phyloP scores from a whole-genome alignment of 305 asterid species.

The Monarda citriodora region DNA sequence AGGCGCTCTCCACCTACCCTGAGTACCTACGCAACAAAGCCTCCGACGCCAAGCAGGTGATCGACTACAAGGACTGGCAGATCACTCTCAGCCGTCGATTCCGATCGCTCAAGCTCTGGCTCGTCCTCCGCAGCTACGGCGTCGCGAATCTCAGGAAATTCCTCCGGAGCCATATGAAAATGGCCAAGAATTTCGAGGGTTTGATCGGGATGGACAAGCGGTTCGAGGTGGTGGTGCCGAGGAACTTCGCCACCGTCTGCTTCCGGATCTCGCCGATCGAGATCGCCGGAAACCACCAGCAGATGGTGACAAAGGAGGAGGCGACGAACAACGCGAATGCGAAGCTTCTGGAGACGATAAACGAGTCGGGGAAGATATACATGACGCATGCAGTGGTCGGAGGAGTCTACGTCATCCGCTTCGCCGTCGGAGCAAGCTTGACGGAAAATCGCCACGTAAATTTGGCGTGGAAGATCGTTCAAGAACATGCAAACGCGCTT shows the following conservation, averaged over 20 bases:
- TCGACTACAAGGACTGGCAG: constrained; percentile 80
- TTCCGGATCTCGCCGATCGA: constrained; percentile 52
- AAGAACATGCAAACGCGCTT: constrained; percentile 60
- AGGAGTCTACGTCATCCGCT: constrained; percentile 57
- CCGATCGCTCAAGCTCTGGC: constrained; percentile 67
- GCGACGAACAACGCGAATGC: constrained; percentile 47
- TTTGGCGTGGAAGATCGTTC: constrained; percentile 66
- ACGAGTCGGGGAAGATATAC: constrained; percentile 59
- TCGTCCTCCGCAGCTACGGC: constrained; percentile 70
- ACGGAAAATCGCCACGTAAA: constrained; percentile 61
- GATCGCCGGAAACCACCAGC: constrained; percentile 27
- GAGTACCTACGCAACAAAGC: constrained; percentile 63
- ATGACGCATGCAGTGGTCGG: constrained; percentile 80
- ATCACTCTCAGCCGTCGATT: constrained; percentile 71
- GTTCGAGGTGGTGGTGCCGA: constrained; percentile 70
- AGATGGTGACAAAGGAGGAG: constrained; percentile 28
- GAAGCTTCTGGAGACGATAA: constrained; percentile 54
- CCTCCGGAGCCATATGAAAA: constrained; percentile 52
- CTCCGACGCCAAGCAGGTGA: constrained; percentile 54
- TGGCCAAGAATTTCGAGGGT: constrained; percentile 73
- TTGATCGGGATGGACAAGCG: constrained; percentile 57
- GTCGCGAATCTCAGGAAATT: constrained; percentile 53
- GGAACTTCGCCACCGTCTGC: constrained; percentile 72
- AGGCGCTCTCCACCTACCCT: constrained; percentile 59
- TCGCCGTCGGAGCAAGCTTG: constrained; percentile 61